phyloP scores from a whole-genome alignment of 2,329 filamentous ascomycete species.

The Coccinonectria pachysandricola region DNA sequence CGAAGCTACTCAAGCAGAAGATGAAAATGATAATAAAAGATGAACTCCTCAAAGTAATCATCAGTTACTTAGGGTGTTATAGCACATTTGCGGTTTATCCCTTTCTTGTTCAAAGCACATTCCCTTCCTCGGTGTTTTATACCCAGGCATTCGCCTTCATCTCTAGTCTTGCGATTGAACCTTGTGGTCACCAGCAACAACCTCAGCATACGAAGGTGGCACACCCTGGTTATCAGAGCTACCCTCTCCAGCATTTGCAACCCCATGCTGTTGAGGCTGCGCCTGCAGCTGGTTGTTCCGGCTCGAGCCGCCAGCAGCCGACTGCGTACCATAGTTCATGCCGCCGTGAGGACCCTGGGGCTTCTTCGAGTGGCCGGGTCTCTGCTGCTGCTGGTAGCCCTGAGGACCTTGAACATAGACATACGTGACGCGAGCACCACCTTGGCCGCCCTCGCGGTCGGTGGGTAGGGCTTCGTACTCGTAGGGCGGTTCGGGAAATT shows the following conservation, averaged over 20 bases:
- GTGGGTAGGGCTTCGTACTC: constrained; percentile 59
- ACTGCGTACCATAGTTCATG: constrained; percentile 38
- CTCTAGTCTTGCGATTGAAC: constrained; percentile 47
- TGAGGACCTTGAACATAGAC: constrained; percentile 56
- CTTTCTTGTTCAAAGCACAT: too few relatives aligned
- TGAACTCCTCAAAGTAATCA: too few relatives aligned
- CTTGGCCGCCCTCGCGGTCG: constrained; percentile 42
- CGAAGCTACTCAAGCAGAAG: too few relatives aligned
- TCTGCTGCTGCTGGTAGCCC: constrained; percentile 26
- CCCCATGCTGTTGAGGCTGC: constrained; percentile 22
- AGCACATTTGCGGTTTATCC: too few relatives aligned
- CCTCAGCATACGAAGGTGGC: constrained; percentile 84
- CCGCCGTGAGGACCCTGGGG: constrained; percentile 21
- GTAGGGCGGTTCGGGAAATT: constrained; percentile 66
- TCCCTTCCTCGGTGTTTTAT: too few relatives aligned
- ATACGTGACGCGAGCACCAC: too few relatives aligned
- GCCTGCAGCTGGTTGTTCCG: constrained; percentile 8
- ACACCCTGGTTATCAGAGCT: constrained; percentile 32
- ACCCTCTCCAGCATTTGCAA: constrained; percentile 30
- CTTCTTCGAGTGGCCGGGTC: too few relatives aligned
- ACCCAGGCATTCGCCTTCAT: too few relatives aligned
- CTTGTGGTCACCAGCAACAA: constrained; percentile 84
- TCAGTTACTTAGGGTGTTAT: too few relatives aligned
- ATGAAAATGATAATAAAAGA: too few relatives aligned
- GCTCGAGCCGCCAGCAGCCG: constrained; percentile 14